phyloP scores from a whole-genome alignment of 768 basidiomycete species.

The Amyloporia xantha region DNA sequence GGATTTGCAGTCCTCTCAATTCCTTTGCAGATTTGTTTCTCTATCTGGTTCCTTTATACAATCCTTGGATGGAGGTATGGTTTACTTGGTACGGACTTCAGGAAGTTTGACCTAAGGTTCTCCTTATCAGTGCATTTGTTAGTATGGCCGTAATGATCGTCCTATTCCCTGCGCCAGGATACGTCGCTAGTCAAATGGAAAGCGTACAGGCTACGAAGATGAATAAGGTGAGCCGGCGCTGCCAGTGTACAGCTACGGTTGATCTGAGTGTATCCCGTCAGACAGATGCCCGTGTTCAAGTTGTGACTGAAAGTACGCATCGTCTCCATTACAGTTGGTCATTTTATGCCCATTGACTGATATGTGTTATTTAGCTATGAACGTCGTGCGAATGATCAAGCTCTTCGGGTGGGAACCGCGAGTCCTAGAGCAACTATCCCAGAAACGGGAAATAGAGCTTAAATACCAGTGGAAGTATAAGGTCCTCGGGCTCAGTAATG shows the following conservation, averaged over 20 bases:
- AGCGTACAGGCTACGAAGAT: conserved; percentile 32
- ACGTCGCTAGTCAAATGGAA: conserved; percentile 31
- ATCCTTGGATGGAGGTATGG: conserved; percentile 45
- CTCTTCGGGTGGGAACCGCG: conserved; percentile 40
- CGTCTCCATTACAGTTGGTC: not conserved
- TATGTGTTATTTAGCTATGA: conserved; percentile 20
- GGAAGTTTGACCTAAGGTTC: conserved; percentile 16
- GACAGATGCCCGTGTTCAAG: conserved; percentile 40
- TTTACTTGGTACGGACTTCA: conserved; percentile 20
- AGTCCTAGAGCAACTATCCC: conserved; percentile 44
- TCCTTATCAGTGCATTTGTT: conserved; percentile 26
- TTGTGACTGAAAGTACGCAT: conserved; percentile 30
- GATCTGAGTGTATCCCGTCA: conserved; percentile 7
- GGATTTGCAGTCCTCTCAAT: conserved; percentile 30
- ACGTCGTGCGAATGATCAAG: conserved; percentile 40
- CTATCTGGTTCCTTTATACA: conserved; percentile 34
- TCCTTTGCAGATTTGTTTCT: conserved; percentile 36
- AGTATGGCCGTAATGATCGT: conserved; percentile 35
- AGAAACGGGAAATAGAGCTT: conserved; percentile 59
- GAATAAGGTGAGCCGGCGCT: conserved; percentile 26
- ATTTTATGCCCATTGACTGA: conserved; percentile 1
- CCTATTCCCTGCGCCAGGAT: conserved; percentile 36
- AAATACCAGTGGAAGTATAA: conserved; percentile 45
- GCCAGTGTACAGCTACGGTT: not conserved
- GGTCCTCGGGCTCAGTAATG: conserved; percentile 42